Conservation (phyloP, 768 basidiomycete species). For the Imleria badia region DNA sequence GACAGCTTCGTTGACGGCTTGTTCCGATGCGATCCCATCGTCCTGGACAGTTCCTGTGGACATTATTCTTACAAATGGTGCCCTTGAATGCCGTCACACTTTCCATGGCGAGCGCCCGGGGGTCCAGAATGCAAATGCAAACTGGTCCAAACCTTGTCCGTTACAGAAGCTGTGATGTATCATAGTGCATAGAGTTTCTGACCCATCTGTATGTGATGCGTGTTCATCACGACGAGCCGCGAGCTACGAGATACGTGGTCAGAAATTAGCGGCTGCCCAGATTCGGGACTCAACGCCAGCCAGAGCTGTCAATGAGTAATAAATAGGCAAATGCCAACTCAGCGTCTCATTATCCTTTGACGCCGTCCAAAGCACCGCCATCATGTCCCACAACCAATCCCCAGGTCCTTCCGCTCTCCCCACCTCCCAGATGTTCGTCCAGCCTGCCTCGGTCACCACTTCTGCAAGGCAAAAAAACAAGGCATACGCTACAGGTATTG, state of each 20-base stretch:
- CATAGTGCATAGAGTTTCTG: background rate
- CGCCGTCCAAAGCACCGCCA: conserved; percentile 38
- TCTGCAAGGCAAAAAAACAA: conserved; percentile 49
- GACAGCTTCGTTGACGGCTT: background rate
- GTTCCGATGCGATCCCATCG: background rate
- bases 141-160: conserved; percentile 11
- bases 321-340: conserved; percentile 27
- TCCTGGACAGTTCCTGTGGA: conserved; percentile 24
- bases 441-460: conserved; percentile 28
- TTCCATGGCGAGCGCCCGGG: background rate
- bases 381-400: conserved; percentile 69
- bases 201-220: background rate
- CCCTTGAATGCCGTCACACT: conserved; percentile 22
- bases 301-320: conserved; percentile 26
- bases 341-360: conserved; percentile 35
- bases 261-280: conserved; percentile 11
- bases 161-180: background rate
- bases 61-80: background rate
- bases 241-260: conserved; percentile 12
- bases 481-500: conserved; percentile 56
- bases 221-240: conserved; percentile 1
- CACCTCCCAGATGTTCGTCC: conserved; percentile 36
- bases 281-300: conserved; percentile 30
- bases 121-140: conserved; percentile 6
- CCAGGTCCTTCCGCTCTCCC: conserved; percentile 49